Conservation (phyloP, 2,329 filamentous ascomycete species). For the Lachnellula arida region DNA sequence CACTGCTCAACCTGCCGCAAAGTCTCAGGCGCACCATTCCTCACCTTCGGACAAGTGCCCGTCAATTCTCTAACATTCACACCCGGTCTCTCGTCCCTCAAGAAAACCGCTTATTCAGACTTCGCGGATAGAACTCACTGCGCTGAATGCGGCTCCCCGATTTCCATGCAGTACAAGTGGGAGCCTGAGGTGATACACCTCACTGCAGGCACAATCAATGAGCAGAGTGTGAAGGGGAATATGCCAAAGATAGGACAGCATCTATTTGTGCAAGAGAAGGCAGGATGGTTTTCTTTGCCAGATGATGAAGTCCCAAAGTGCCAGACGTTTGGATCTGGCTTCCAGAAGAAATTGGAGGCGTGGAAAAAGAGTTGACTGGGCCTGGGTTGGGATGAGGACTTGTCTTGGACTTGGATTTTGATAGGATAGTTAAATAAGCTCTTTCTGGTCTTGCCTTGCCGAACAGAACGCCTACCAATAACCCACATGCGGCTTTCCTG, state of each 20-base stretch:
- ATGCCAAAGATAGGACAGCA: constrained; percentile 33
- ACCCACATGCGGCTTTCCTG: no score
- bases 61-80: constrained; percentile 33
- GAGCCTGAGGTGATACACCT: constrained; percentile 32
- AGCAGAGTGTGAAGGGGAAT: constrained; percentile 33
- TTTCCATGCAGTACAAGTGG: constrained; percentile 39
- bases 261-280: constrained; percentile 38
- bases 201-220: constrained; percentile 39
- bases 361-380: constrained; percentile 20
- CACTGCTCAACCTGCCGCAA: constrained; percentile 47
- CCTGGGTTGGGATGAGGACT: background rate
- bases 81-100: constrained; percentile 28
- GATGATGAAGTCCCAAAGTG: constrained; percentile 33
- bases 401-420: no score
- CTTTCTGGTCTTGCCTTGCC: no score
- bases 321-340: constrained; percentile 21
- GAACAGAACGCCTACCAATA: no score
- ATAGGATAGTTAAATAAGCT: background rate
- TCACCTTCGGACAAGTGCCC: constrained; percentile 39
- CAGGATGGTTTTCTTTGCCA: constrained; percentile 35
- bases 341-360: constrained; percentile 23
- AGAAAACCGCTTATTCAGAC: constrained; percentile 34
- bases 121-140: constrained; percentile 42
- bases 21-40: constrained; percentile 41
- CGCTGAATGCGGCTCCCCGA: constrained; percentile 41